Evolutionary conservation across 768 basidiomycete species (phyloP), one percentile per base, ranked within the genome.

Genomic region (Termitomyces sp.): DNA sequence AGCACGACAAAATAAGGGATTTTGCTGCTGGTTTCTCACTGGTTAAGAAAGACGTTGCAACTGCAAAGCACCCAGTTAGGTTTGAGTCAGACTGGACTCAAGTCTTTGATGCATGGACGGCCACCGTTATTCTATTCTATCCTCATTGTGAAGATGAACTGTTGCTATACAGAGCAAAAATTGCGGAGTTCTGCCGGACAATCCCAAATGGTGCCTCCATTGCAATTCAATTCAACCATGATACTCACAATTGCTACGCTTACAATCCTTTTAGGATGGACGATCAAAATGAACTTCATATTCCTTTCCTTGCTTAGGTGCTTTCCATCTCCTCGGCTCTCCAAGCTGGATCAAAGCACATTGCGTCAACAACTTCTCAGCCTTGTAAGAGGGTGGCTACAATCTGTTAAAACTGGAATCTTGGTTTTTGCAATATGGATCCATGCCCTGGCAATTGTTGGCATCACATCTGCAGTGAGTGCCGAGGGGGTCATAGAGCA

Each of bases 141-240:
- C 45, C 26, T 4, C 45, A 46, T 10, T 7, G 26, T 2, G 16
- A 46, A 3, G 4, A 2, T 3, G 45, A 46, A 16, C 16, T 46
- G 1, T 0, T 3, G 1, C 1, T 1, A 1, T 46, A 46, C 6
- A 7, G 20, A 6, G 4, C 2, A 1, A 8, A 14, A 16, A 18
- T 46, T 2, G 1, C 28, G 3, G 24, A 46, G 3, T 46, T 46
- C 8, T 46, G 14, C 4, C 7, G 4, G 18, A 8, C 9, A 0
- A 18, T 46, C 0, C 45, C 26, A 8, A 18, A 9, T 8, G 45
- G 14, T 1, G 26, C 16, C 3, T 18, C 13, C 8, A 8, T 46
- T 28, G 26, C 26, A 3, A 46, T 46, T 3, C 3, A 3, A 0
- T 46, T 26, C 14, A 4, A 45, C 14, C 0, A 0, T 4, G 22